Base-by-base conservation (phyloP, 768 basidiomycete genomes). In the Dacryopinax primogenitus region DNA sequence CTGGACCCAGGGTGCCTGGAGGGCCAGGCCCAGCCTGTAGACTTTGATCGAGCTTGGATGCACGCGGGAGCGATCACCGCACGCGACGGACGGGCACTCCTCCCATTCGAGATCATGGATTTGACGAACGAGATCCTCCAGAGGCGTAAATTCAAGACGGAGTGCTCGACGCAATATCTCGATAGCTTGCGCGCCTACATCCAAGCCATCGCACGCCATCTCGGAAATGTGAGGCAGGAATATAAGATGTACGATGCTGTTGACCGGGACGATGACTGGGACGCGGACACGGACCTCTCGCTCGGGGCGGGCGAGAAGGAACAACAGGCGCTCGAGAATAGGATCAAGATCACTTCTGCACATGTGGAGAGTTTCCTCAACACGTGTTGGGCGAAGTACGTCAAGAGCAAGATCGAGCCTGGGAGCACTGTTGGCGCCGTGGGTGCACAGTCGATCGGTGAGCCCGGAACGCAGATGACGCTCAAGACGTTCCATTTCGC, bases 401-500 rank as follows among this genome's bases (percentile, higher is more conserved):
- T 92, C 34, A 91, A 88, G 74, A 92, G 96, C 7, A 90, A 93
- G 71, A 95, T 98, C 69, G 96, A 98, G 76, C 96, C 96, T 65
- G 91, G 94, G 11, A 97, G 95, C 0, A 98, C 96, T 21, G 96
- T 99, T 21, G 96, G 96, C 32, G 96, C 96, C 33, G 92, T 99
- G 41, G 96, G 95, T 2, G 96, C 96, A 3, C 96, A 99, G 73
- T 98, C 96, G 0, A 98, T 99, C 68, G 96, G 96, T 71, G 96
- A 99, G 76, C 96, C 96, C 0, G 96, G 95, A 41, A 99, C 96
- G 0, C 96, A 99, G 73, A 99, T 99, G 96, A 98, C 95, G 1
- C 76, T 98, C 69, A 98, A 98, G 77, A 98, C 96, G 65, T 99
- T 99, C 85, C 96, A 99, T 81, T 99, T 98, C 76, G 96, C 96